Conservation (phyloP, 2,329 filamentous ascomycete species). For the Claviceps digitariae region DNA sequence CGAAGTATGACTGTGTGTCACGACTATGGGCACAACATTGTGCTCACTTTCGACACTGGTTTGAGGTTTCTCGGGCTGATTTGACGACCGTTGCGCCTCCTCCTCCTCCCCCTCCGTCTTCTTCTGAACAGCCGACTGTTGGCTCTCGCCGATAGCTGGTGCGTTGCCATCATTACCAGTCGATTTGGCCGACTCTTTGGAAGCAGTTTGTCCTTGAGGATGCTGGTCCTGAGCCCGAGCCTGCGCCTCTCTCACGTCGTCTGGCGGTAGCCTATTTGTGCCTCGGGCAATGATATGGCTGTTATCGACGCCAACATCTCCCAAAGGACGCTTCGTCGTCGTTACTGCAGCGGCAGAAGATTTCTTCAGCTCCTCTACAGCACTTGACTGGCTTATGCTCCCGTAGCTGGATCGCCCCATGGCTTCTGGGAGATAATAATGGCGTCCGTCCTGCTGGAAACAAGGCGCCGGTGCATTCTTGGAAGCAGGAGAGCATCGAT, state of each 20-base stretch:
- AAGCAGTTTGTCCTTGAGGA: neutral
- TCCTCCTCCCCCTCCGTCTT: neutral
- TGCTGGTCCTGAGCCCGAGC: neutral
- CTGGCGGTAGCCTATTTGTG: neutral
- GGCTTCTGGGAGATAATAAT: conserved; percentile 13
- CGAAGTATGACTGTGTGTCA: neutral
- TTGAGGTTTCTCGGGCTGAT: neutral
- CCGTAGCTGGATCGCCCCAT: neutral
- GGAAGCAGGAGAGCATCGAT: conserved; percentile 10
- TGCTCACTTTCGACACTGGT: neutral
- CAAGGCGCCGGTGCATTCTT: conserved; percentile 10
- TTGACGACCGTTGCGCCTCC: neutral
- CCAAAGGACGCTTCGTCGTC: neutral
- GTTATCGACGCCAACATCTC: neutral
- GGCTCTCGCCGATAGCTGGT: neutral
- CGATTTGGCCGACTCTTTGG: neutral
- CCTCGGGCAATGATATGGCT: neutral
- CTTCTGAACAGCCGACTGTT: neutral
- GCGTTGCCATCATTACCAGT: neutral
- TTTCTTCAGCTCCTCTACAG: conserved; percentile 14
- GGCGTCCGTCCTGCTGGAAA: conserved; percentile 10
- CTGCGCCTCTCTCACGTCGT: neutral
- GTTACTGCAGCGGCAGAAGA: conserved; percentile 15
- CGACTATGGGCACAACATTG: neutral
- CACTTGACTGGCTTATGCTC: neutral